phyloP scores from a whole-genome alignment of 768 basidiomycete genomes.

The Serpula lacrymans region DNA sequence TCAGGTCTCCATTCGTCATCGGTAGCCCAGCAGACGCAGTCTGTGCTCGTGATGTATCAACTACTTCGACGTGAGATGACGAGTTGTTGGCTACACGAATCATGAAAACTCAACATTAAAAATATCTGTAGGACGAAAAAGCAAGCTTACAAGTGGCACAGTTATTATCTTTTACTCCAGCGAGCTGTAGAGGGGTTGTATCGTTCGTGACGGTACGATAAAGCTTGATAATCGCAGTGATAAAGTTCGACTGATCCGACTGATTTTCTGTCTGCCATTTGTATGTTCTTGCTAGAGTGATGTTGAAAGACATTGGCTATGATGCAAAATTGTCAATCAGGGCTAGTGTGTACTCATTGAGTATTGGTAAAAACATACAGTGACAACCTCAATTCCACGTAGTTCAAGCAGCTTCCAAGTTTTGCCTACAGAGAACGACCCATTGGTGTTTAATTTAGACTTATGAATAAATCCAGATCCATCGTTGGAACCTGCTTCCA shows the following conservation, averaged over 20 bases:
- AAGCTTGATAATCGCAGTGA: constrained; percentile 61
- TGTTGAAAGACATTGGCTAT: constrained; percentile 66
- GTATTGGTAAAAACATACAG: constrained; percentile 45
- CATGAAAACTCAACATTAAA: background rate
- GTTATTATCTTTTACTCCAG: constrained; percentile 51
- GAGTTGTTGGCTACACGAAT: constrained; percentile 11
- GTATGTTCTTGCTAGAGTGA: constrained; percentile 88
- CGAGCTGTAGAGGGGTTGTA: constrained; percentile 48
- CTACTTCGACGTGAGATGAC: constrained; percentile 18
- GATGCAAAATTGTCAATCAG: constrained; percentile 13
- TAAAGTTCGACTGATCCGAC: constrained; percentile 69
- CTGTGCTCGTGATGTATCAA: constrained; percentile 11
- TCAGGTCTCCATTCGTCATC: constrained; percentile 1
- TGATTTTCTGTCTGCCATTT: constrained; percentile 81
- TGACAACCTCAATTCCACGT: constrained; percentile 69
- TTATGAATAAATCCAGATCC: constrained; percentile 85
- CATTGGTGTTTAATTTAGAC: constrained; percentile 93
- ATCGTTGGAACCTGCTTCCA: constrained; percentile 49
- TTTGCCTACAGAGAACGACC: constrained; percentile 95
- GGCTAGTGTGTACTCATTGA: constrained; percentile 12
- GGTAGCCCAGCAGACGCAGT: constrained; percentile 10
- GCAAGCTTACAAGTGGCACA: constrained; percentile 29
- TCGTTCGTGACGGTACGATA: constrained; percentile 49
- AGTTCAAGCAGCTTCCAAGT: constrained; percentile 89
- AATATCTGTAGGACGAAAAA: constrained; percentile 1